A percentile compares a stretch with the other conserved stretches of the same genome.
phyloP scores from a whole-genome alignment of 2,329 filamentous ascomycete genomes.

The Didymella sp. region DNA sequence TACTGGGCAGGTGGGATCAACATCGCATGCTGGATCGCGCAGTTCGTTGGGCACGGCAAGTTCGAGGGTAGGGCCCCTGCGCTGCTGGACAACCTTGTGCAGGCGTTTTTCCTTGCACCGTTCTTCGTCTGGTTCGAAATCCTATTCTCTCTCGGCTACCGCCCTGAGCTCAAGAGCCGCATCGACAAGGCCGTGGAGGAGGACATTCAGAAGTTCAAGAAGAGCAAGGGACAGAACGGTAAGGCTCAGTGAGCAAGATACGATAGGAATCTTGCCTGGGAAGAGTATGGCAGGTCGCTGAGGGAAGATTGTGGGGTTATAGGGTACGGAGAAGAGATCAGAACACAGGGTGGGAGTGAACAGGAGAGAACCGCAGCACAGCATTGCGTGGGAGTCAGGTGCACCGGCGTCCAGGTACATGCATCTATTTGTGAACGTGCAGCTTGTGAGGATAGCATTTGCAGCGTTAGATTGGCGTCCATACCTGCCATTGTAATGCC shows the following conservation, averaged over 20 bases:
- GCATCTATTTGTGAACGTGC: background rate
- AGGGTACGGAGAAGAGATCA: background rate
- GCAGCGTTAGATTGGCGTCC: conserved; percentile 15
- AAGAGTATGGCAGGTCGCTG: background rate
- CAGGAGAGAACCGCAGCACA: conserved; percentile 16
- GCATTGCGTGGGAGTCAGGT: conserved; percentile 37
- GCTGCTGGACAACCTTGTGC: conserved; percentile 86
- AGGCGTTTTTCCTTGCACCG: conserved; percentile 90
- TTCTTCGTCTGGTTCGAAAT: conserved; percentile 98
- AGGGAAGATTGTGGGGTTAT: background rate
- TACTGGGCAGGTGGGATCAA: conserved; percentile 73
- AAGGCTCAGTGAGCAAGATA: conserved; percentile 17
- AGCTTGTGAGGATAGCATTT: conserved; percentile 13
- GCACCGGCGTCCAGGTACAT: conserved; percentile 22
- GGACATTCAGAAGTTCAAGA: conserved; percentile 76
- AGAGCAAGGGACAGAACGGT: conserved; percentile 58
- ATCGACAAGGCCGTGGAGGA: conserved; percentile 77
- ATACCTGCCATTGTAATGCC: conserved; percentile 1
- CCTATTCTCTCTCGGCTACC: conserved; percentile 88
- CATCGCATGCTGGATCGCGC: conserved; percentile 79
- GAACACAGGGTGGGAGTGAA: background rate
- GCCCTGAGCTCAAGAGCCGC: conserved; percentile 82
- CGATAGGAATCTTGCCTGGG: background rate
- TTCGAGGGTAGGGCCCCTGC: conserved; percentile 91
- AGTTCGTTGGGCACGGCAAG: conserved; percentile 89